phyloP scores from a whole-genome alignment of 768 basidiomycete species.

The Trametes gibbosa region DNA sequence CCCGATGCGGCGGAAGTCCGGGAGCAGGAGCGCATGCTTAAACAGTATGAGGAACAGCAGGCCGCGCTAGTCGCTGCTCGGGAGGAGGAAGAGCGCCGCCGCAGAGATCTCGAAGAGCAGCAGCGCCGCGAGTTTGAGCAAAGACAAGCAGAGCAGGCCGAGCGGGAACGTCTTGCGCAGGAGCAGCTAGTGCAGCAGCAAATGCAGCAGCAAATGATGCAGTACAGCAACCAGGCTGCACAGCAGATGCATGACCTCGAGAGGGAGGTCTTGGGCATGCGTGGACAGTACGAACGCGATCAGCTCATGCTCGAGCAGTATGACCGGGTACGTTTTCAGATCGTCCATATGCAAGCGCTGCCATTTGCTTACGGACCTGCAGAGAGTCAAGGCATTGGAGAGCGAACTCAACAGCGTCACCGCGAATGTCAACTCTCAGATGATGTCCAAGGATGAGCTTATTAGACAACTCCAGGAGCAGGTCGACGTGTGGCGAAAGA shows the following conservation, averaged over 20 bases:
- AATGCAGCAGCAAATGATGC: conserved; percentile 80
- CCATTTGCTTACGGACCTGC: conserved; percentile 2
- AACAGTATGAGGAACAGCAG: conserved; percentile 96
- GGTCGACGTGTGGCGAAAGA: conserved; percentile 95
- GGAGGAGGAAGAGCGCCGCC: conserved; percentile 79
- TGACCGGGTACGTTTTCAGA: conserved; percentile 65
- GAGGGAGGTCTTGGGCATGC: conserved; percentile 85
- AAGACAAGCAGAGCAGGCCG: conserved; percentile 82
- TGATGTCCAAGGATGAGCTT: conserved; percentile 90
- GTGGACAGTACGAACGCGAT: conserved; percentile 96
- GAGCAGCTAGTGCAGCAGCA: conserved; percentile 85
- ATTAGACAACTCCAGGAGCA: conserved; percentile 96
- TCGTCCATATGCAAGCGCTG: not conserved
- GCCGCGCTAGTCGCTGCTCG: conserved; percentile 77
- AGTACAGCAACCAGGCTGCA: conserved; percentile 73
- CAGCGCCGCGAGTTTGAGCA: conserved; percentile 89
- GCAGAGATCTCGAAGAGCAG: conserved; percentile 71
- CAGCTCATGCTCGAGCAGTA: conserved; percentile 98
- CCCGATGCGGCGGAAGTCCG: conserved; percentile 71
- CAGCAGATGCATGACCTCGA: conserved; percentile 82
- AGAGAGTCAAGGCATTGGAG: conserved; percentile 96
- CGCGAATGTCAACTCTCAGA: conserved; percentile 78
- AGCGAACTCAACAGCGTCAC: conserved; percentile 77
- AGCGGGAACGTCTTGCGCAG: conserved; percentile 84
- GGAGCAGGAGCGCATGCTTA: conserved; percentile 92